Base-by-base conservation (phyloP, 495 filamentous ascomycete species). In the Podospora bellae-mahoneyi region DNA sequence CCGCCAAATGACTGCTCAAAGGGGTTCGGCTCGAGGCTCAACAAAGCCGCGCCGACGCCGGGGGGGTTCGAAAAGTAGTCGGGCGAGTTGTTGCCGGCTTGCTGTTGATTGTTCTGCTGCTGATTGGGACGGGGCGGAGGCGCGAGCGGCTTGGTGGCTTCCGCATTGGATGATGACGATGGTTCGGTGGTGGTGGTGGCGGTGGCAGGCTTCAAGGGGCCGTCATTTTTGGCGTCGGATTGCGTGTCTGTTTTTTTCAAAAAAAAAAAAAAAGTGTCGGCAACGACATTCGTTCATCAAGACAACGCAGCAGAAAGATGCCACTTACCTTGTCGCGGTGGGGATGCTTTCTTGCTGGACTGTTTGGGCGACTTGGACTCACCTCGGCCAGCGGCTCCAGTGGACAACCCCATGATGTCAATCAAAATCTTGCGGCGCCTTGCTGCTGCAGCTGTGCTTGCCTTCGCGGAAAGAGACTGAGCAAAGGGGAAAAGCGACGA, bases 1-100 rank as follows among this genome's bases (percentile, higher is more conserved):
- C 76, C 84, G 57, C 89, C 84, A 76, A 99, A 99, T 0, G 94
- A 97, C 73, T 93, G 89, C 77, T 99, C 95, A 76, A 99, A 99
- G 6, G 94, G 94, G 75, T 99, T 99, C 64, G 93, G 94, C 76
- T 99, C 95, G 71, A 91, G 85, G 64, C 88, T 89, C 67, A 84
- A 77, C 87, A 90, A 71, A 84, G 85, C 74, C 39, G 39, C 39
- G 39, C 39, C 39, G 39, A 48, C 39, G 80, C 85, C 69, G 71
- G 73, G 84, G 15, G 66, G 64, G 58, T 86, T 83, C 62, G 86
- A 88, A 80, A 93, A 96, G 81, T 94, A 94, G 74, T 95, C 91
- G 34, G 88, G 86, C n/a, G 85, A 87, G 74, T 89, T 85, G 20
- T 19, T 60, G 3, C 58, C 54, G 26, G 28, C 59, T 53, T 71